Evolutionary conservation across 2,329 filamentous ascomycete species (phyloP), one percentile per base, ranked within the genome.

Genomic region (Colletotrichum euphorbiae): DNA sequence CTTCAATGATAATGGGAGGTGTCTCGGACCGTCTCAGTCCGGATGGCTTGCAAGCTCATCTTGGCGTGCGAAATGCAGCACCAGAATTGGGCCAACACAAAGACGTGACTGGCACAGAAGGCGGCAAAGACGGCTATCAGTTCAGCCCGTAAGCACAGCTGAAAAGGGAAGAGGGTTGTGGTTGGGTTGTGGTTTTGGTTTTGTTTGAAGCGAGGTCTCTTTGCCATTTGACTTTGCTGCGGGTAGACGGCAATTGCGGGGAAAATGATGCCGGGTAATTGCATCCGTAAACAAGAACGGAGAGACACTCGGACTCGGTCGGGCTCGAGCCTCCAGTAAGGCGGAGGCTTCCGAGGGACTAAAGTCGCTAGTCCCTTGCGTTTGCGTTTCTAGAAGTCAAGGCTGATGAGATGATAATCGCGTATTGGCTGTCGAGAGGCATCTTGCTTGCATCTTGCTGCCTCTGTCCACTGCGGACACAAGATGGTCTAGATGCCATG

Each of bases 111-210:
- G 24, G 11, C 24, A 7, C 19, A n/a, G 17, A n/a, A 33, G 5
- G n/a, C 24, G 3, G 46, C 48, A 15, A 5, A 36, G 17, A 17
- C n/a, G 6, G 40, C 19, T 31, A 24, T 17, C 5, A 5, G 24
- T 38, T 33, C 9, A 19, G 33, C 13, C 46, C 55, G 55, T 46
- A 54, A 40, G 48, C 3, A 13, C 7, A 40, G 13, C 62, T 45
- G 9, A n/a, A 62, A 42, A n/a, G 33, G 24, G 63, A 48, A 40
- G 19, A 64, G n/a, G 36, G 13, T 51, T 33, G 19, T n/a, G 57
- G 4, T 15, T 33, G 46, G 12, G 3, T 3, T 21, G 3, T 4
- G 42, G 38, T 38, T 36, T 33, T 54, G 12, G 3, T 3, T 21
- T 21, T 4, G 42, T 48, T 38, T 36, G n/a, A 21, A 38, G 11